These are phyloP conservation scores for Candida palmyrensis DNA, from an alignment of 805 yeast genomes.

Conservation along the genomic window DNA sequence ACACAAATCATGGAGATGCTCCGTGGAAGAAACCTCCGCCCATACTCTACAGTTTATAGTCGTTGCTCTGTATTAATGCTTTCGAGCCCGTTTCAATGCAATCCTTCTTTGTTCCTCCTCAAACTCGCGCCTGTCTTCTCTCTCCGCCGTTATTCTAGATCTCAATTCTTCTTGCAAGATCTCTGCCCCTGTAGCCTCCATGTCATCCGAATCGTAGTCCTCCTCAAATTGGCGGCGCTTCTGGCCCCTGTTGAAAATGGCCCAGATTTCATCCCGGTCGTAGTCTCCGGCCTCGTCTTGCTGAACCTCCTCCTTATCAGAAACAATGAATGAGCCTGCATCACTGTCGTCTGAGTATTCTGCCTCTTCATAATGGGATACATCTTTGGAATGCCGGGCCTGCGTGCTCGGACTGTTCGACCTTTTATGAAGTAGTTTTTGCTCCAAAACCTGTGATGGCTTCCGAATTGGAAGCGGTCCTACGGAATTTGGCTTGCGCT, in stretches of 20 bases:
- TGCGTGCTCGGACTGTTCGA: constrained; percentile 10
- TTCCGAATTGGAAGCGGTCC: constrained; percentile 43
- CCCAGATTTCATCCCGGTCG: constrained; percentile 87
- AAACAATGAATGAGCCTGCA: constrained; percentile 54
- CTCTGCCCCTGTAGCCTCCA: constrained; percentile 95
- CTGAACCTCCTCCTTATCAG: constrained; percentile 45
- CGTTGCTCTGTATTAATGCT: too few species aligned
- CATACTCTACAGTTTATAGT: too few species aligned
- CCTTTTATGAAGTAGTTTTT: constrained; percentile 35
- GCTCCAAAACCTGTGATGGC: constrained; percentile 53
- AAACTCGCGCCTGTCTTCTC: constrained; percentile 74
- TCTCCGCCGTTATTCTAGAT: constrained; percentile 61
- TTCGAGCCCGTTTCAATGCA: constrained; percentile 20
- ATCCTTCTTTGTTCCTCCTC: constrained; percentile 47
- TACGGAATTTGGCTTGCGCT: background rate
- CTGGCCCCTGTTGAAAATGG: constrained; percentile 66
- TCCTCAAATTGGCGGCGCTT: constrained; percentile 46
- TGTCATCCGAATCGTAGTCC: constrained; percentile 51
- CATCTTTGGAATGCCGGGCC: constrained; percentile 4
- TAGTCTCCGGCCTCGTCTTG: constrained; percentile 37
- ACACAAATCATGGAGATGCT: too few species aligned
- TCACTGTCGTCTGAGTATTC: constrained; percentile 39
- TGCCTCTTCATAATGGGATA: constrained; percentile 11
- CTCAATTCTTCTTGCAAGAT: constrained; percentile 75
- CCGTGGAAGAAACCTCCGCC: too few species aligned